Evolutionary conservation across 2,329 filamentous ascomycete genomes (phyloP), one percentile per base, ranked within the genome.

Genomic region (Albifimbria verrucaria): DNA sequence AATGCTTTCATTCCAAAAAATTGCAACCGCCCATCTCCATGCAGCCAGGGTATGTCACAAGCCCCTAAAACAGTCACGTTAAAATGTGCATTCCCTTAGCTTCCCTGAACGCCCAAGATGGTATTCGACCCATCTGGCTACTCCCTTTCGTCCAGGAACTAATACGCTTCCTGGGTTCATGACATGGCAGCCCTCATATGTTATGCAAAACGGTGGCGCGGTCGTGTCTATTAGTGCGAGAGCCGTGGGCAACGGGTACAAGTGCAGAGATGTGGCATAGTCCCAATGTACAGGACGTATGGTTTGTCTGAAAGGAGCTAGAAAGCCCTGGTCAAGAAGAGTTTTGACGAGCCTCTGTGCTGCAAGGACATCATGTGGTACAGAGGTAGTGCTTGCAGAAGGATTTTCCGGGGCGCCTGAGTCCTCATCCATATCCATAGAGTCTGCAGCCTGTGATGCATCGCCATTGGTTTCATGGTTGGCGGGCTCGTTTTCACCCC

Each of bases 121-220:
- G 74, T 93, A 97, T 73, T 97, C 94, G 1, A 93, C 79, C 93
- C 94, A 97, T 57, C 86, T 80, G 6, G 85, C 89, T 7, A 87
- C 82, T 4, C 86, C 85, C 57, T 84, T 82, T 50, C 86, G 79
- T 1, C 86, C 87, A 0, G 82, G 76, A 0, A 90, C 85, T 22
- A 95, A 79, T 48, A 99, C 71, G 48, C 81, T 79, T 6, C 92
- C 91, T 0, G 94, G 92, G 68, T 99, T 99, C 82, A 99, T 87
- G 28, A 97, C 92, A 73, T 94, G 90, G 65, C 94, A 97, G 0
- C 92, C 93, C 70, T 96, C 93, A 65, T 97, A 97, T 15, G 90
- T 96, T 58, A 97, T 77, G 51, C 88, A 88, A 65, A 96, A 99
- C 0, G 91, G 81, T 15, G 89, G 86, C 10, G 88, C 86, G 42